Evolutionary conservation across 2,329 filamentous ascomycete species (phyloP).

Genomic region (Penicillium thymicola): DNA sequence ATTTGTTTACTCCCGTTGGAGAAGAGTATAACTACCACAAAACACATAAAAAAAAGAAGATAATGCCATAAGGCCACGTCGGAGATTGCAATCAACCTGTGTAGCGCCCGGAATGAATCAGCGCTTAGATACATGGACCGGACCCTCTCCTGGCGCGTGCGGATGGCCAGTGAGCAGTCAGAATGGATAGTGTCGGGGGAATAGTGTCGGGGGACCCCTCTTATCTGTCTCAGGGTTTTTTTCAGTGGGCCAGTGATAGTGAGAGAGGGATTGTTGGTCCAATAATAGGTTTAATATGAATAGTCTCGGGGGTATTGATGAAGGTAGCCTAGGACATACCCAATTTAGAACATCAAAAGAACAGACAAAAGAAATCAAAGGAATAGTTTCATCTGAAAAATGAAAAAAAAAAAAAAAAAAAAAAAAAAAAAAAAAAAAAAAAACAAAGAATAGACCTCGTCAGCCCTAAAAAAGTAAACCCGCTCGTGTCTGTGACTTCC

Average conservation of each 20-base stretch:
- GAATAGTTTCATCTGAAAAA: background rate
- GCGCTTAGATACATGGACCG: constrained; percentile 2
- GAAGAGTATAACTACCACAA: too few species aligned
- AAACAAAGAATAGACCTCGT: background rate
- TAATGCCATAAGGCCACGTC: background rate
- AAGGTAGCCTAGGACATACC: background rate
- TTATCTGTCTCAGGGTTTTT: background rate
- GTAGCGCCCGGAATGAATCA: background rate
- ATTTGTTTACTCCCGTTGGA: background rate
- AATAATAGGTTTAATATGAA: background rate
- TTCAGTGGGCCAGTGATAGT: background rate
- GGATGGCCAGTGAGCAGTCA: background rate
- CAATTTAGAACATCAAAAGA: background rate
- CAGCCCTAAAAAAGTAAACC: constrained; percentile 3
- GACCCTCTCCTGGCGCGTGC: constrained; percentile 4
- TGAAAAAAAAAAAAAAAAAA: too few species aligned
- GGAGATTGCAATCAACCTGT: background rate
- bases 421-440: too few species aligned
- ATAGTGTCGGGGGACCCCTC: background rate
- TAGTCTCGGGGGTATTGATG: background rate
- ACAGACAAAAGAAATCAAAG: background rate
- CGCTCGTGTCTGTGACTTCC: constrained; percentile 2
- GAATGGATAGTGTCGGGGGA: background rate
- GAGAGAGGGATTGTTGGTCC: background rate
- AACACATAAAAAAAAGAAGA: background rate